Evolutionary conservation across 2,329 filamentous ascomycete genomes (phyloP), one percentile per base, ranked within the genome.

Genomic region (Stagonosporopsis tanaceti): DNA sequence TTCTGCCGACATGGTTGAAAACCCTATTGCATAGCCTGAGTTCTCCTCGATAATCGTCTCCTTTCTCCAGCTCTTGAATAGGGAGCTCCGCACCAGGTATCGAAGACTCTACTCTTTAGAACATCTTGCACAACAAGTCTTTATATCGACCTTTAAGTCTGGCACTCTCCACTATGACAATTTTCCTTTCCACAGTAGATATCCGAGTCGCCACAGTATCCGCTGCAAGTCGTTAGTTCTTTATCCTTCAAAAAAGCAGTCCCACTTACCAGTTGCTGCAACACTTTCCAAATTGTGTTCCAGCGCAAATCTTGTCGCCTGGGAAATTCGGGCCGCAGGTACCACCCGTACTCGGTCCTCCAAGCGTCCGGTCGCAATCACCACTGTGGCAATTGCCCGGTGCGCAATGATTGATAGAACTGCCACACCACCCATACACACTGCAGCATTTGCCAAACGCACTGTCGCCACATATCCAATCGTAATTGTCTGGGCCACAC

Each of bases 101-200:
- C 39, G 39, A 41, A 41, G 22, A 41, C 24, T 41, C 39, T 41
- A 41, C 39, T 41, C 20, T 41, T 41, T 27, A 41, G 39, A 41
- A 41, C 39, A 41, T 41, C 22, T 41, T 41, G 39, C 39, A 41
- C 39, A 41, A 41, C 39, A 41, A 41, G 39, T 41, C 41, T 45
- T 45, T 45, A 45, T 30, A 45, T 45, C 41, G 41, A 45, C 41
- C 41, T 45, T 32, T 45, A 20, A 45, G 41, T 32, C 41, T 45
- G 27, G 27, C 27, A 28, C 27, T 28, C 27, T 28, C 27, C 27
- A 41, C 39, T 25, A 41, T 41, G 24, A 41, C 20, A 27, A 41
- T 27, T 27, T 27, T 41, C 39, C 39, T 41, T 41, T 41, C 24
- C 39, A 41, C 24, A 41, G 39, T 27, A 41, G 39, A 41, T 41